A percentile compares a stretch with the other conserved stretches of the same genome.
phyloP scores from a whole-genome alignment of 495 filamentous ascomycete species.

The Aspergillus avenaceus region DNA sequence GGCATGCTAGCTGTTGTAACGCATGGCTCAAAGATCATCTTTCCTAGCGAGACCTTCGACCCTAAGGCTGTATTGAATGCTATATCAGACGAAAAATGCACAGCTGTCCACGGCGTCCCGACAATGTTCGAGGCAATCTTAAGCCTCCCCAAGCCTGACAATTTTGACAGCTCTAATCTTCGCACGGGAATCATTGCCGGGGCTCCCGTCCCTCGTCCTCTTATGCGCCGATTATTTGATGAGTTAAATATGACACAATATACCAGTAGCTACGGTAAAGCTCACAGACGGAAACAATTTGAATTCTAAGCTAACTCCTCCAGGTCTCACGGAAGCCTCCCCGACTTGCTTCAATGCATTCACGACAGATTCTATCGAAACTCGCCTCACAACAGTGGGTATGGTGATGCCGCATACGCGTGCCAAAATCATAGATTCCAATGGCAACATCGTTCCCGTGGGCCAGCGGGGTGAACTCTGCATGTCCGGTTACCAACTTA shows the following conservation, averaged over 20 bases:
- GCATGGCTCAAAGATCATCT: conserved; percentile 42
- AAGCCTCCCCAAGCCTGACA: conserved; percentile 7
- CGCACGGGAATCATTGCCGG: conserved; percentile 18
- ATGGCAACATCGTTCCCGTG: conserved; percentile 42
- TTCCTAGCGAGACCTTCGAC: conserved; percentile 7
- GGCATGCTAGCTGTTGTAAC: conserved; percentile 82
- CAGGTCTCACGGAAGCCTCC: conserved; percentile 38
- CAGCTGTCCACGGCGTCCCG: conserved; percentile 78
- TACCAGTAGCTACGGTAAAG: conserved; percentile 18
- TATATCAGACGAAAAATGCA: conserved; percentile 60
- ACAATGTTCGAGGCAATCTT: conserved; percentile 89
- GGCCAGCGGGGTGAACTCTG: conserved; percentile 74
- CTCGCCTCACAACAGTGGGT: conserved; percentile 41
- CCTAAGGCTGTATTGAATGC: conserved; percentile 55
- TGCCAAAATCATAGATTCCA: conserved; percentile 67
- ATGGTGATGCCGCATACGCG: conserved; percentile 78
- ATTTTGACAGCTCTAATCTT: conserved; percentile 7
- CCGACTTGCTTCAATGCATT: neutral
- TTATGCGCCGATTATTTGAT: conserved; percentile 10
- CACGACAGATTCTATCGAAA: conserved; percentile 23
- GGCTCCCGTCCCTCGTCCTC: conserved; percentile 16
- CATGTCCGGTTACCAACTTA: conserved; percentile 68
- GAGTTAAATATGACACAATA: conserved; percentile 10
- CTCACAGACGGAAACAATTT: conserved; percentile 23
- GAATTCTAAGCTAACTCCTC: too few relatives aligned